Base-by-base conservation (phyloP, 257 asterid genomes). In the Prunella vulgaris region DNA sequence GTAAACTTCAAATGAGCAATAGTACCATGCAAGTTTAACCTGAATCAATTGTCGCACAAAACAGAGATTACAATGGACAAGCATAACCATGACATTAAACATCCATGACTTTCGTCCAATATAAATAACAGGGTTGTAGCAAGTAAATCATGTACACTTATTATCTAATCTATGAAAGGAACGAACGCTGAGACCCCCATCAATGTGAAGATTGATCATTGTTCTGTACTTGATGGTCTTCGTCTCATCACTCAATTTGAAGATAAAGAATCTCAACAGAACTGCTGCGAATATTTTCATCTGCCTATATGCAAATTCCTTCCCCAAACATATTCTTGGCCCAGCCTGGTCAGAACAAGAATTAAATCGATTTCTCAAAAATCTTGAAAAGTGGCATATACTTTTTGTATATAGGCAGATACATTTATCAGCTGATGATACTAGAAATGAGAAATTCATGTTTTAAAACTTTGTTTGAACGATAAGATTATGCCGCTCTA, bases 221-320 rank as follows among this genome's bases (percentile, higher is more conserved):
- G 88, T 86, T 69, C 84, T 77, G 73, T 86, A 86, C 57, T 82
- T 80, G 2, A 78, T 84, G 9, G 6, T 40, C 44, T 73, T 69
- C 35, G 25, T 70, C 38, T 77, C 82, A 48, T 82, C 86, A 35
- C 74, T 77, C 59, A 84, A 46, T 78, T 77, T 69, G 79, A 82
- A 84, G 32, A 51, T 15, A 42, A 86, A 86, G 76, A 46, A 78
- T 38, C 51, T 40, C 63, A 84, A 25, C 44, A 82, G 71, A 68
- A 81, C 82, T 57, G 85, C 79, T 7, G 85, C 65, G 77, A 84
- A 74, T 65, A 86, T 82, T 76, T 86, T 86, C 93, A 86, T 86
- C 73, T 86, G 88, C 66, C 85, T 74, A 33, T 77, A 74, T 13
- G 88, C 88, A 64, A 85, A 85, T 59, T 85, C 88, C 80, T 78